Evolutionary conservation across 345 rosid species (phyloP).

Genomic region (Trapa bicornis): DNA sequence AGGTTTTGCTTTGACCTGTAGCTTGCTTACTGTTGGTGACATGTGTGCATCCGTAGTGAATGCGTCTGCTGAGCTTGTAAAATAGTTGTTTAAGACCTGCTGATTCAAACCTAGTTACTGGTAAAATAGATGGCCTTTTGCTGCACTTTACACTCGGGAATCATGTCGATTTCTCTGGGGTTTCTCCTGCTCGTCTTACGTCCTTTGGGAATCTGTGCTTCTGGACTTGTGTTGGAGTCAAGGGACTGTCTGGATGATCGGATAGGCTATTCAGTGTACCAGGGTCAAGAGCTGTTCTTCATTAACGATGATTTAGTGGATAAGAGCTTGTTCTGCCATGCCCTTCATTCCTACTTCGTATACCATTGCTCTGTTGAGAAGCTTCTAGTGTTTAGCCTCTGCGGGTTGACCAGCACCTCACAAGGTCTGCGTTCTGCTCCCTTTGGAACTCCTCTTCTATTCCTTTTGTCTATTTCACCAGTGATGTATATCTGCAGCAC

Average conservation of each 20-base stretch:
- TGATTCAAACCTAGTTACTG: neutral
- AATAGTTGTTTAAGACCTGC: neutral
- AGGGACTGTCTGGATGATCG: conserved; percentile 42
- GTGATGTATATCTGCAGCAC: no score
- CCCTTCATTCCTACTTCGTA: conserved; percentile 28
- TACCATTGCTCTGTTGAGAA: conserved; percentile 32
- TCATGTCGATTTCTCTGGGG: conserved; percentile 23
- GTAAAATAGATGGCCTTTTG: neutral
- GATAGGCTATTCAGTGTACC: conserved; percentile 28
- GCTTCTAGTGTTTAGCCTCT: conserved; percentile 20
- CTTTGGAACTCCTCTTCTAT: neutral
- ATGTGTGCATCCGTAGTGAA: neutral
- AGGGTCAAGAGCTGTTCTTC: conserved; percentile 30
- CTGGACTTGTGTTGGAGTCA: conserved; percentile 28
- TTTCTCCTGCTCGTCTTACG: conserved; percentile 30
- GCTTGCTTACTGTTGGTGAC: no score
- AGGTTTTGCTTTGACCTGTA: no score
- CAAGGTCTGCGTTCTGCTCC: conserved; percentile 20
- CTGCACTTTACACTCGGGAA: no score
- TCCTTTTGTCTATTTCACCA: neutral
- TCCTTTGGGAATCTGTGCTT: conserved; percentile 24
- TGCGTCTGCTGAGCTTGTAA: no score
- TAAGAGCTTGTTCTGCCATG: conserved; percentile 37
- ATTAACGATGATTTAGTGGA: conserved; percentile 48
- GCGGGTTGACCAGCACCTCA: conserved; percentile 20